Conservation (phyloP, 192 early-diverging fungal species). For the Dissophora globulifera region DNA sequence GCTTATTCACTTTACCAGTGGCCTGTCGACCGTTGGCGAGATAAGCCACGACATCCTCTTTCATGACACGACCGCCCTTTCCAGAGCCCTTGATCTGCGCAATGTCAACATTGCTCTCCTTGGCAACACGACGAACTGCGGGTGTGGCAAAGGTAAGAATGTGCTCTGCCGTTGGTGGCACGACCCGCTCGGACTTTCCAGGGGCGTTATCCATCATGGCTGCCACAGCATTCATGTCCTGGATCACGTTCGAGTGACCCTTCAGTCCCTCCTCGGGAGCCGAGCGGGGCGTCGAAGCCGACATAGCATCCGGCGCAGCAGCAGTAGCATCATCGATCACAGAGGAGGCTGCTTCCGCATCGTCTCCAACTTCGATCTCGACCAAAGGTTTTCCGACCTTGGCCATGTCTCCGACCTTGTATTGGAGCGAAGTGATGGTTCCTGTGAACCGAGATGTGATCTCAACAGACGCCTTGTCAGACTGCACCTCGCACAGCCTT, state of each 20-base stretch:
- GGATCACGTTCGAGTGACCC: conserved; percentile 43
- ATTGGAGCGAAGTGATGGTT: conserved; percentile 79
- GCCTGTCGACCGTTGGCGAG: conserved; percentile 48
- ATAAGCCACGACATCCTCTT: conserved; percentile 86
- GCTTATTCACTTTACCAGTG: conserved; percentile 9
- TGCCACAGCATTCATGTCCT: conserved; percentile 43
- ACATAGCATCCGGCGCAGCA: conserved; percentile 13
- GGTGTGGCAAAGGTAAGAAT: conserved; percentile 79
- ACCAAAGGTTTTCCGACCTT: conserved; percentile 90
- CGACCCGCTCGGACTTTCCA: conserved; percentile 13
- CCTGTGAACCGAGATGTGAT: conserved; percentile 97
- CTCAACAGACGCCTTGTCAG: conserved; percentile 99
- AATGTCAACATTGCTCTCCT: conserved; percentile 84
- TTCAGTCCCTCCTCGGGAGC: conserved; percentile 23
- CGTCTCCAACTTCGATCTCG: conserved; percentile 78
- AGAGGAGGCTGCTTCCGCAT: too few species aligned
- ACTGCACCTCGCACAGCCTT: conserved; percentile 96
- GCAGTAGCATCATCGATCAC: conserved; percentile 53
- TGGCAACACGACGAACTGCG: conserved; percentile 87
- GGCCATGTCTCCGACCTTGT: conserved; percentile 90
- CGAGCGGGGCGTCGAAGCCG: conserved; percentile 5
- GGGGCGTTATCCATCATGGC: conserved; percentile 35
- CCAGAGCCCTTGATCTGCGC: conserved; percentile 79
- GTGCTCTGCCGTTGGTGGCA: conserved; percentile 35
- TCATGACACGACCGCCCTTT: conserved; percentile 87